These are phyloP conservation scores for Triticum urartu DNA, from an alignment of 176 grass and related monocot species.

Conservation along the genomic window DNA sequence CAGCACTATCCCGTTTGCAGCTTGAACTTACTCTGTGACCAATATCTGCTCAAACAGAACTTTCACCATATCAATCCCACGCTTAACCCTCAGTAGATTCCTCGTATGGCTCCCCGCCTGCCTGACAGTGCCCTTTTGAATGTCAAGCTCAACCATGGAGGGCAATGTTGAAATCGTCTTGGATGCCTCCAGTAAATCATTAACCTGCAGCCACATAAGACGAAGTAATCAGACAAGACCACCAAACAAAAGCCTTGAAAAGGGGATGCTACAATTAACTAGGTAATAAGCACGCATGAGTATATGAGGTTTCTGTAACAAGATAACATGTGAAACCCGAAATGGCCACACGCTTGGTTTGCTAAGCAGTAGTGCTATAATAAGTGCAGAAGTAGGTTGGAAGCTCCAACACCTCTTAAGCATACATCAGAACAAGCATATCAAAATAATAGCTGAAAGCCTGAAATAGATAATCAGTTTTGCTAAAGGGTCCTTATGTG, in stretches of 20 bases:
- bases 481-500: background rate
- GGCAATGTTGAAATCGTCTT: constrained; percentile 69
- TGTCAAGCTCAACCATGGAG: constrained; percentile 72
- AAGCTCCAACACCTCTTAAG: background rate
- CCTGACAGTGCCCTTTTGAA: constrained; percentile 55
- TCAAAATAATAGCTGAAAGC: background rate
- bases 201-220: constrained; percentile 43
- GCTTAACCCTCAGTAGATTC: constrained; percentile 87
- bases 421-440: background rate
- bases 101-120: constrained; percentile 65
- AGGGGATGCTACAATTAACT: background rate
- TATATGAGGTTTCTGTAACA: background rate
- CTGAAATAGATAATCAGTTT: background rate
- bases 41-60: constrained; percentile 86
- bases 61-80: constrained; percentile 91
- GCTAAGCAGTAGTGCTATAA: background rate
- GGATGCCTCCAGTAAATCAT: constrained; percentile 77
- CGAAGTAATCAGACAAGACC: background rate
- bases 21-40: constrained; percentile 58
- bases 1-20: background rate
- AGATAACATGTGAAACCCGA: background rate
- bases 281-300: background rate
- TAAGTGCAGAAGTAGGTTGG: background rate
- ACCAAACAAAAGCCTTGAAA: background rate
- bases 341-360: background rate